These are phyloP conservation scores for Elaeagnus macrophylla DNA, from an alignment of 306 rosid genomes.

Conservation along the genomic window DNA sequence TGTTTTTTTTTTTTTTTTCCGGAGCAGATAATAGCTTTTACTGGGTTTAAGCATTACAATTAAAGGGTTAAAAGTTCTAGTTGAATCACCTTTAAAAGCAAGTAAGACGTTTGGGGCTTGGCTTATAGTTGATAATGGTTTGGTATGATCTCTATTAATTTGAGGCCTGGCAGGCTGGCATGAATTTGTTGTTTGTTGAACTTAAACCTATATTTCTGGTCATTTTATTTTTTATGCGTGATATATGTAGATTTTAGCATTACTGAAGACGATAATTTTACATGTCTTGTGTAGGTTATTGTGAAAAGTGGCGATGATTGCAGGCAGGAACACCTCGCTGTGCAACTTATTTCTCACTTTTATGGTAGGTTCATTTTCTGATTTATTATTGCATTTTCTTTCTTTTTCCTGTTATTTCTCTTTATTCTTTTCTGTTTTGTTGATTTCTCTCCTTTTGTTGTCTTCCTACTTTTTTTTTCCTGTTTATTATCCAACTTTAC, in stretches of 20 bases:
- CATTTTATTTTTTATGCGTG: conserved; percentile 7
- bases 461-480: not conserved
- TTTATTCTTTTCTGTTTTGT: not conserved
- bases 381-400: conserved; percentile 7
- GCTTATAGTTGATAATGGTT: not conserved
- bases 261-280: conserved; percentile 11
- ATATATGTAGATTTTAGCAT: conserved; percentile 11
- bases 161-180: conserved; percentile 8
- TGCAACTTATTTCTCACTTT: conserved; percentile 96
- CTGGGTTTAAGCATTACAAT: no score
- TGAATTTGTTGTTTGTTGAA: conserved; percentile 10
- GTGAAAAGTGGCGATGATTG: conserved; percentile 99
- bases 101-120: not conserved
- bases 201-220: not conserved
- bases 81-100: no score
- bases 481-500: no score
- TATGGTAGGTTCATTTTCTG: conserved; percentile 50
- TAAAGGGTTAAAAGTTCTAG: no score
- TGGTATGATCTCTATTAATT: not conserved
- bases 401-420: conserved; percentile 4
- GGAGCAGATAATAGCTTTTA: no score
- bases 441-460: no score
- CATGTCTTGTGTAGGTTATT: conserved; percentile 49
- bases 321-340: conserved; percentile 99
- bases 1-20: no score